Percentiles rank a stretch among this genome's conserved stretches.
Conservation (phyloP, 495 filamentous ascomycete genomes). For the Margaritispora aquatica region DNA sequence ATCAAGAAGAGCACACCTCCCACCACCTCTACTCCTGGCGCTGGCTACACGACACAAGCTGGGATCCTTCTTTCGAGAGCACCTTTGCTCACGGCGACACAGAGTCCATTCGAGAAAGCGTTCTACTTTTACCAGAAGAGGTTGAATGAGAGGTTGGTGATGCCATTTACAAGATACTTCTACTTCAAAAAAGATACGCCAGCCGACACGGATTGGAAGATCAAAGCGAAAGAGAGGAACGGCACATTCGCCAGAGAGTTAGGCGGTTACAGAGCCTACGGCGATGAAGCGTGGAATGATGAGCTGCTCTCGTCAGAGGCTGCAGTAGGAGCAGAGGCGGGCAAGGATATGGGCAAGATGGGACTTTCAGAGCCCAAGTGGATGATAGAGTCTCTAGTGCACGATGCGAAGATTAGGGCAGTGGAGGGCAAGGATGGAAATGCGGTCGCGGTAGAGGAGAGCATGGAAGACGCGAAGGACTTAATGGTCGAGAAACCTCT, state of each 20-base stretch:
- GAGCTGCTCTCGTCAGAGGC: slow-evolving; percentile 71
- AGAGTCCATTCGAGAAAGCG: slow-evolving; percentile 81
- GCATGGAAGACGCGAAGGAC: slow-evolving; percentile 41
- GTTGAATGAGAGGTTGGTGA: slow-evolving; percentile 83
- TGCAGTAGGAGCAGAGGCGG: neutral
- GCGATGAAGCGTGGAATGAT: slow-evolving; percentile 78
- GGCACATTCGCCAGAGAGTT: slow-evolving; percentile 71
- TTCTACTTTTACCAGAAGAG: slow-evolving; percentile 96
- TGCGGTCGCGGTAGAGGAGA: slow-evolving; percentile 24
- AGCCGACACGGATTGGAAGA: slow-evolving; percentile 81
- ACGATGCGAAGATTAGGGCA: slow-evolving; percentile 15
- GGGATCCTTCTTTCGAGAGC: slow-evolving; percentile 82
- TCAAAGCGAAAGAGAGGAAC: slow-evolving; percentile 69
- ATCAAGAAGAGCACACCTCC: slow-evolving; percentile 20
- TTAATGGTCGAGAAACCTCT: slow-evolving; percentile 65
- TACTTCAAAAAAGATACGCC: slow-evolving; percentile 93
- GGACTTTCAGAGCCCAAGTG: slow-evolving; percentile 16
- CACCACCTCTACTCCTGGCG: slow-evolving; percentile 10
- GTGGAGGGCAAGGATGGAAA: slow-evolving; percentile 21
- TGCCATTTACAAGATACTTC: slow-evolving; percentile 87
- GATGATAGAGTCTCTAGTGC: slow-evolving; percentile 10
- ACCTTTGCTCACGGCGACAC: slow-evolving; percentile 76
- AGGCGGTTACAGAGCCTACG: slow-evolving; percentile 79
- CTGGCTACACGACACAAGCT: slow-evolving; percentile 62
- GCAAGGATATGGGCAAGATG: neutral